These are phyloP conservation scores for Pseudogymnoascus sp. DNA, from an alignment of 2,329 filamentous ascomycete species.

Conservation along the genomic window DNA sequence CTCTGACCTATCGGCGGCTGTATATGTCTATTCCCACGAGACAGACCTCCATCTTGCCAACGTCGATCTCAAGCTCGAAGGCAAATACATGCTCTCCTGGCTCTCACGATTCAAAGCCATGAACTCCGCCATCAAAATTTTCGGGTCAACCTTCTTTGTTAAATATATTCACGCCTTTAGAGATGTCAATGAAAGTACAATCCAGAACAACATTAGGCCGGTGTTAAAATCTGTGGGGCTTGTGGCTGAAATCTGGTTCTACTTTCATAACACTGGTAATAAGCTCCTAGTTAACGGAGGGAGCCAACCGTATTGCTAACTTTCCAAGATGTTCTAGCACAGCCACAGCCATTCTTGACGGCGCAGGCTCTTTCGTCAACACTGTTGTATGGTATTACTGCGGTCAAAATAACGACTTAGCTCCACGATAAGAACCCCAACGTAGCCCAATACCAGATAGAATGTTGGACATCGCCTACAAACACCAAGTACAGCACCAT, in stretches of 20 bases:
- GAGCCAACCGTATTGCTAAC: neutral
- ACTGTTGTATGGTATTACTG: slow-evolving; percentile 26
- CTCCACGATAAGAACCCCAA: slow-evolving; percentile 34
- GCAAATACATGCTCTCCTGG: slow-evolving; percentile 32
- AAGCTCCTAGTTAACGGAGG: neutral
- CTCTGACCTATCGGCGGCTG: slow-evolving; percentile 32
- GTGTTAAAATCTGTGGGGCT: slow-evolving; percentile 32
- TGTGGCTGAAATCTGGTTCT: slow-evolving; percentile 29
- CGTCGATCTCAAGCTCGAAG: slow-evolving; percentile 33
- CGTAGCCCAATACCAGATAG: slow-evolving; percentile 39
- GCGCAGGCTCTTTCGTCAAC: slow-evolving; percentile 16
- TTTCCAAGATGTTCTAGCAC: slow-evolving; percentile 19
- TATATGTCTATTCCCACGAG: slow-evolving; percentile 34
- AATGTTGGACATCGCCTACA: slow-evolving; percentile 37
- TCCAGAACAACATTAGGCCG: slow-evolving; percentile 36
- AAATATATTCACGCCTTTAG: slow-evolving; percentile 35
- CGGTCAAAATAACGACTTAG: slow-evolving; percentile 21
- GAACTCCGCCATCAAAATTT: slow-evolving; percentile 29
- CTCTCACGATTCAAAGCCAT: slow-evolving; percentile 30
- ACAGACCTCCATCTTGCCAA: slow-evolving; percentile 24
- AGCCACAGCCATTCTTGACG: slow-evolving; percentile 21
- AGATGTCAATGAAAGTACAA: slow-evolving; percentile 35
- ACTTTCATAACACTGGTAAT: slow-evolving; percentile 25
- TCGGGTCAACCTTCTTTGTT: slow-evolving; percentile 34
- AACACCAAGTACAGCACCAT: slow-evolving; percentile 49